Conservation (phyloP, 345 rosid species). For the Moricandia moricandioides region DNA sequence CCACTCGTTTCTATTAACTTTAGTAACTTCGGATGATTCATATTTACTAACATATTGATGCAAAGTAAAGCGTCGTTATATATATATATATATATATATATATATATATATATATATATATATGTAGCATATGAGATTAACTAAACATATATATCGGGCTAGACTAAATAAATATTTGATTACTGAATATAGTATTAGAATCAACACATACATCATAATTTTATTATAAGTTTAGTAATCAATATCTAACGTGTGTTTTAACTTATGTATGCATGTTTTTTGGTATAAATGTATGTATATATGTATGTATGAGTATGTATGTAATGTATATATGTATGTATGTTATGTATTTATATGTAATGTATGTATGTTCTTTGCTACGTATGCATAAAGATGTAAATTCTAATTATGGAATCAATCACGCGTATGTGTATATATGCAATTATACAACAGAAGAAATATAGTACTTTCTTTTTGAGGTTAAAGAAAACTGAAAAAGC, state of each 20-base stretch:
- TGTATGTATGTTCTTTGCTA: background rate
- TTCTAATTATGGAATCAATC: slow-evolving; percentile 21
- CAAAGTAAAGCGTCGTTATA: background rate
- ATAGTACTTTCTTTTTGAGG: slow-evolving; percentile 11
- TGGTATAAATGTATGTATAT: background rate
- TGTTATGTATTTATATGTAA: no score
- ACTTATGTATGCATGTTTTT: background rate
- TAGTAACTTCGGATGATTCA: background rate
- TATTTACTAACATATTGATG: background rate
- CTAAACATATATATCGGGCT: background rate
- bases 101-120: no score
- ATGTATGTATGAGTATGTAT: background rate
- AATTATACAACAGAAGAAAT: slow-evolving; percentile 21
- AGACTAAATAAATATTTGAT: background rate
- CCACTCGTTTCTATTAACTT: slow-evolving; percentile 1
- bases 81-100: no score
- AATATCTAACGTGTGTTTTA: background rate
- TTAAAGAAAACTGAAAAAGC: slow-evolving; percentile 25
- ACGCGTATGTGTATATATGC: slow-evolving; percentile 20
- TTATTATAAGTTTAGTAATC: no score
- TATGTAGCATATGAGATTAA: background rate
- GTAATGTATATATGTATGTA: background rate
- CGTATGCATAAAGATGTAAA: slow-evolving; percentile 5
- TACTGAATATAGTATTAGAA: no score
- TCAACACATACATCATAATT: no score